Evolutionary conservation across 2,329 filamentous ascomycete species (phyloP), one percentile per base, ranked within the genome.

Genomic region (Alternaria angustiovoidea): DNA sequence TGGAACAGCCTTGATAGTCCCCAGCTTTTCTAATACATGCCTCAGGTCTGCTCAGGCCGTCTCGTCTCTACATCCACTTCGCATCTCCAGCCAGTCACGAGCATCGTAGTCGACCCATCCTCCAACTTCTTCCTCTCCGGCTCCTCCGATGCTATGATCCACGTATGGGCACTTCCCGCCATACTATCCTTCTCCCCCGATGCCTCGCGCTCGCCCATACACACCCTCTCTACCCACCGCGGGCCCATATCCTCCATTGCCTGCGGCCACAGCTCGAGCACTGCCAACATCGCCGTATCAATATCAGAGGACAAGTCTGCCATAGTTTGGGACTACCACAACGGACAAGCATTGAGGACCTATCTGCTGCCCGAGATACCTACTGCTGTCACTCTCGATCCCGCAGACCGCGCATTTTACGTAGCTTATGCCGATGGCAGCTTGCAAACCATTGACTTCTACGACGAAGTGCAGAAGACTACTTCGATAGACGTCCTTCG

Each of bases 251-350:
- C 87, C 6, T 81, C 83, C 3, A 75, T 89, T n/a, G 79, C 78
- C 9, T 77, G 86, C 55, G 89, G 91, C 18, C 88, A 91, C 72
- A 90, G 90, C 73, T 82, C 85, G 61, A 89, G 88, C 75, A 87
- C 89, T 70, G 90, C 90, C 59, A 94, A 92, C 76, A 88, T 98
- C 62, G 94, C 91, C 60, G 86, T 97, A 20, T 96, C 94, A 3
- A 88, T 89, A 7, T 92, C 92, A 66, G 89, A 87, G 69, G 95
- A 98, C 80, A 94, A 92, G 79, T 95, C 92, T 7, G 92, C 92
- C 69, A 89, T 97, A 71, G 84, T 96, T 61, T 99, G 95, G 95
- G 94, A 98, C 79, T 96, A 96, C 75, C 88, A 89, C 63, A 91
- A 88, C 0, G 92, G 92, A 39, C 86, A 88, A 61, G 83, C 90